A percentile compares a stretch with the other conserved stretches of the same genome.
phyloP scores from a whole-genome alignment of 805 yeast species.

The Barnettozyma sp. region DNA sequence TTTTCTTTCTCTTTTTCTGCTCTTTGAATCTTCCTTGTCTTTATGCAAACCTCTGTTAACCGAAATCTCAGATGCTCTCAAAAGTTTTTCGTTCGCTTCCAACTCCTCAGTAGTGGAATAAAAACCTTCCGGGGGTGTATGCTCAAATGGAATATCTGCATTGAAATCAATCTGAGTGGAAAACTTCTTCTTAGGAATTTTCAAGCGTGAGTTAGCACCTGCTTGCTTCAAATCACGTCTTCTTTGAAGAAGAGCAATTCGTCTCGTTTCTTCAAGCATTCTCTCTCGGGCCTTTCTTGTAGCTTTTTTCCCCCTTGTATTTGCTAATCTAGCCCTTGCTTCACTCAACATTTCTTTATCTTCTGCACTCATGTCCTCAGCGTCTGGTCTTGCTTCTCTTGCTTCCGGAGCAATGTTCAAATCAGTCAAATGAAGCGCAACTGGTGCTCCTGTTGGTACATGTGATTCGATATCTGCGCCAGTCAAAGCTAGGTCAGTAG shows the following conservation, averaged over 20 bases:
- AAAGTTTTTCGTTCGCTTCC: constrained; percentile 36
- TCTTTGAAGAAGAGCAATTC: constrained; percentile 71
- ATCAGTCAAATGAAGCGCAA: constrained; percentile 40
- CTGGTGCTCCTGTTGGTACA: constrained; percentile 32
- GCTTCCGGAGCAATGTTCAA: constrained; percentile 70
- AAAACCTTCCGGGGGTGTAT: constrained; percentile 56
- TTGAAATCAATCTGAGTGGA: constrained; percentile 71
- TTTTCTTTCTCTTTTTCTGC: constrained; percentile 27
- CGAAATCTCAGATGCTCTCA: constrained; percentile 35
- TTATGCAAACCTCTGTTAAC: constrained; percentile 41
- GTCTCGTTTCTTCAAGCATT: constrained; percentile 67
- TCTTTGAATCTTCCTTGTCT: constrained; percentile 28
- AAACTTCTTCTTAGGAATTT: constrained; percentile 44
- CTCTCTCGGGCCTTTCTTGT: constrained; percentile 84
- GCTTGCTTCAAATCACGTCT: constrained; percentile 78
- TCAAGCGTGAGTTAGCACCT: constrained; percentile 50
- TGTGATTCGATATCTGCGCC: constrained; percentile 49
- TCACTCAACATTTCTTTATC: constrained; percentile 92
- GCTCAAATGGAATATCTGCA: constrained; percentile 76
- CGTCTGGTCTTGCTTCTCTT: constrained; percentile 76
- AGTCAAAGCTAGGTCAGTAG: constrained; percentile 31
- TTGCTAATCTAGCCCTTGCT: constrained; percentile 85
- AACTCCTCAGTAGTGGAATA: constrained; percentile 64
- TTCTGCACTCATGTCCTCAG: constrained; percentile 74
- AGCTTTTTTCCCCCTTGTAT: constrained; percentile 92